Conservation (phyloP, 2,329 filamentous ascomycete species). For the Simplicillium aogashimaense region DNA sequence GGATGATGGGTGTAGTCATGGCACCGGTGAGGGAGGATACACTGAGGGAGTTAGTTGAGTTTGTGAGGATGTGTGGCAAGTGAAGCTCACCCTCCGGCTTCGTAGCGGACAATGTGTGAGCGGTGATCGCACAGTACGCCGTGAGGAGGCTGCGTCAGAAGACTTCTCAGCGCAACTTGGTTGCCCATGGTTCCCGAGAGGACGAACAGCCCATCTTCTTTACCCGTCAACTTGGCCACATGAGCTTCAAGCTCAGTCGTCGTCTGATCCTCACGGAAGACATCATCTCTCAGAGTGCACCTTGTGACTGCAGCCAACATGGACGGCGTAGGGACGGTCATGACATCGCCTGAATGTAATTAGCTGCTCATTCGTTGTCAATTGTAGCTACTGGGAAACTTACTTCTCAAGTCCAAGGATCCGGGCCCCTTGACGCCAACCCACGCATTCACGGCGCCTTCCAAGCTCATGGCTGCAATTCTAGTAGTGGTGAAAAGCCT, state of each 20-base stretch:
- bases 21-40: slow-evolving; percentile 65
- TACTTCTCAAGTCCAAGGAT: slow-evolving; percentile 29
- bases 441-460: slow-evolving; percentile 17
- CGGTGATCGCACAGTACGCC: slow-evolving; percentile 70
- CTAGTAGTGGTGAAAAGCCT: neutral
- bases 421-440: slow-evolving; percentile 25
- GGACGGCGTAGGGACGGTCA: slow-evolving; percentile 64
- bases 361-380: neutral
- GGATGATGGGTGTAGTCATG: slow-evolving; percentile 54
- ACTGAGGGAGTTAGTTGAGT: slow-evolving; percentile 29
- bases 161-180: slow-evolving; percentile 70
- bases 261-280: slow-evolving; percentile 69
- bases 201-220: slow-evolving; percentile 71
- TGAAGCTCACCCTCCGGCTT: slow-evolving; percentile 45
- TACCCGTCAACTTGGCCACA: slow-evolving; percentile 62
- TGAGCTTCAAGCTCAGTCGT: slow-evolving; percentile 68
- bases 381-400: slow-evolving; percentile 5
- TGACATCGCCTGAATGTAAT: slow-evolving; percentile 31
- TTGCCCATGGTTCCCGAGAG: slow-evolving; percentile 93
- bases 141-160: slow-evolving; percentile 72
- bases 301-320: slow-evolving; percentile 75
- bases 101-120: slow-evolving; percentile 64
- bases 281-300: slow-evolving; percentile 73
- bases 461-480: too few species aligned
- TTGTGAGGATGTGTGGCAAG: neutral